Base-by-base conservation (phyloP, 805 yeast genomes). In the Torulaspora maleeae region DNA sequence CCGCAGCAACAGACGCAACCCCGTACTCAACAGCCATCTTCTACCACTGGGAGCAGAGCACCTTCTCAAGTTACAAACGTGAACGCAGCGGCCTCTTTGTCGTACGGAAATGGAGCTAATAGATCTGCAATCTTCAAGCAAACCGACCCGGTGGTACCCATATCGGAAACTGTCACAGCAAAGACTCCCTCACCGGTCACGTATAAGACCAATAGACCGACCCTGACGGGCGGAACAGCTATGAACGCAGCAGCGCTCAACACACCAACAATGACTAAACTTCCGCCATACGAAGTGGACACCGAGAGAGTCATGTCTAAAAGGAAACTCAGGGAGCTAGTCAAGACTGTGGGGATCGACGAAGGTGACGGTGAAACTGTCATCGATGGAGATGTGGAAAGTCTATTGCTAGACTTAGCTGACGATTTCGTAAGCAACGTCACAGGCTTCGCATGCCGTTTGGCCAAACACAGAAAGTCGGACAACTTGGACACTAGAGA, bases 321-420 rank as follows among this genome's bases (percentile, higher is more conserved):
- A 64, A 74, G 99, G 41, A 93, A 93, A 63, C 73, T 93, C 53
- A 77, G 86, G 51, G 99, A 93, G 61, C 73, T 93, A 48, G 93
- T 93, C 5, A 79, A 81, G 59, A 79, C 86, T 2, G 86, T 82
- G 12, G 93, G 90, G 5, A 78, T 82, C 2, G 91, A 85, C 62
- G 93, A 83, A 63, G 96, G 95, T 34, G 97, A 91, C 60, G 85
- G 91, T 13, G 95, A 89, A 57, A 82, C 95, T 5, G 76, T 77
- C 4, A 85, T 93, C 46, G 99, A 91, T 64, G 98, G 97, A 22
- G 97, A 93, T 66, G 95, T 88, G 13, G 96, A 90, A 64, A 98
- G 91, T 55, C 69, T 93, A 32, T 69, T 93, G 28, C 72, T 93
- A 36, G 99, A 93, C 64, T 70, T 93, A 38, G 97, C 99, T 0